A percentile compares a stretch with the other conserved stretches of the same genome.
Evolutionary conservation across 768 basidiomycete genomes (phyloP).

Genomic region (Panaeolus papilionaceus): DNA sequence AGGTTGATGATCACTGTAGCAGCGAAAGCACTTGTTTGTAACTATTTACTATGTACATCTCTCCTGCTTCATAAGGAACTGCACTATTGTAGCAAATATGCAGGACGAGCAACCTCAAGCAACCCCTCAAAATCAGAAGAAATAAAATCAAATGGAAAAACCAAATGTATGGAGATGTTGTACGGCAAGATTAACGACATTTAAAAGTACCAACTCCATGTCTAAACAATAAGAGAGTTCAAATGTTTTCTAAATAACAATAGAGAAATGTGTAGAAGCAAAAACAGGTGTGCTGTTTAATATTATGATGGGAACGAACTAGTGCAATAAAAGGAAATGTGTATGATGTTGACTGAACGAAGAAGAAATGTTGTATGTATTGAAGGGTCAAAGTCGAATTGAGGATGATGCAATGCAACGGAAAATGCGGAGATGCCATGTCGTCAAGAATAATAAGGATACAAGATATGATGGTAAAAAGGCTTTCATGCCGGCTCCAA

Average conservation of each 20-base stretch:
- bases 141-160: background rate
- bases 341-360: slow-evolving; percentile 10
- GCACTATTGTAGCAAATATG: background rate
- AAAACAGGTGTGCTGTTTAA: slow-evolving; percentile 10
- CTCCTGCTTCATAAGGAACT: background rate
- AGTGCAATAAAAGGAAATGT: slow-evolving; percentile 10
- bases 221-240: slow-evolving; percentile 10
- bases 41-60: background rate
- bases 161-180: background rate
- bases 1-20: background rate
- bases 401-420: slow-evolving; percentile 12
- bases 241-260: slow-evolving; percentile 7
- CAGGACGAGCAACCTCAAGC: too few species aligned
- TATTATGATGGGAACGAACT: slow-evolving; percentile 11
- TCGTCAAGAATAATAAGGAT: slow-evolving; percentile 10
- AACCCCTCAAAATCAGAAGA: too few species aligned
- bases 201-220: background rate
- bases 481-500: background rate
- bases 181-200: background rate
- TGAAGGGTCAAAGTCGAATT: slow-evolving; percentile 1
- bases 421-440: slow-evolving; percentile 9
- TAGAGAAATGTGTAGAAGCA: background rate
- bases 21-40: background rate
- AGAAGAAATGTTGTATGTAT: slow-evolving; percentile 7
- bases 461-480: slow-evolving; percentile 1